Evolutionary conservation across 495 filamentous ascomycete species (phyloP).

Genomic region (Collariella sp.): DNA sequence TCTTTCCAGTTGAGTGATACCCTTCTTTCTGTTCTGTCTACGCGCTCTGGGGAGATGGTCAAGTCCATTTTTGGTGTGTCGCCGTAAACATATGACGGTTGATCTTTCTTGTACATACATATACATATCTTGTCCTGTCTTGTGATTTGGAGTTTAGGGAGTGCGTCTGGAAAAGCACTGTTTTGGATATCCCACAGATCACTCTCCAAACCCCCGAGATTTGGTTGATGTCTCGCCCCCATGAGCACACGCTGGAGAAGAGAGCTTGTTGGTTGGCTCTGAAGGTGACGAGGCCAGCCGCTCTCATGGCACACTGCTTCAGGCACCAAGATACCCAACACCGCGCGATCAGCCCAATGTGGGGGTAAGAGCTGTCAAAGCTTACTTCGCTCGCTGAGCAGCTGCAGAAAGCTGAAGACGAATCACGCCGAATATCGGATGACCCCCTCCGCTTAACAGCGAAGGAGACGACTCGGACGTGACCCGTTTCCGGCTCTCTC

Average conservation of each 20-base stretch:
- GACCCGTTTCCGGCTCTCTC: background rate
- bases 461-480: background rate
- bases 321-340: too few species aligned
- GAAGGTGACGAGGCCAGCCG: too few species aligned
- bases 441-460: background rate
- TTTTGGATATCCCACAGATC: background rate
- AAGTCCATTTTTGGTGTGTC: constrained; percentile 54
- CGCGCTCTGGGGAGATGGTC: constrained; percentile 67
- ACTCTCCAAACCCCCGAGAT: too few species aligned
- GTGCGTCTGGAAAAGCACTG: background rate
- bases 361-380: background rate
- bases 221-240: too few species aligned
- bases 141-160: background rate
- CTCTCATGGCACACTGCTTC: too few species aligned
- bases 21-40: constrained; percentile 64
- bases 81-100: background rate
- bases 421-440: constrained; percentile 8
- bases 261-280: too few species aligned
- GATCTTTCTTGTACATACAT: background rate
- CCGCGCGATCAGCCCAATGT: background rate
- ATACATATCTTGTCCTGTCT: too few species aligned
- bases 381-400: background rate
- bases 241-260: too few species aligned
- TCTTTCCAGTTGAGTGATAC: constrained; percentile 62
- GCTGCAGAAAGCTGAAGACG: background rate